A percentile compares a stretch with the other conserved stretches of the same genome.
phyloP scores from a whole-genome alignment of 169 alveolate species.

The Pseudocohnilembus persalinus region DNA sequence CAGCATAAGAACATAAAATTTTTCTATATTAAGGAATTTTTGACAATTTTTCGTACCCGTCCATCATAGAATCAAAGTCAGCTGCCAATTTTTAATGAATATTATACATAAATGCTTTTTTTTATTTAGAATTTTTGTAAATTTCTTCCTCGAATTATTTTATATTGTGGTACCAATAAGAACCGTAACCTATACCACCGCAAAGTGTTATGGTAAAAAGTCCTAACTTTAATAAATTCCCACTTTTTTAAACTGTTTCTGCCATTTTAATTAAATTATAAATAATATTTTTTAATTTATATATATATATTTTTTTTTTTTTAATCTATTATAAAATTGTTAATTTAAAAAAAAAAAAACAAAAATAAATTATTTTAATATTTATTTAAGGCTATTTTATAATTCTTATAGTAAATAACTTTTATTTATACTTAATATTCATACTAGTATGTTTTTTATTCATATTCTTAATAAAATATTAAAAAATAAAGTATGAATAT shows the following conservation, averaged over 20 bases:
- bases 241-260: neutral
- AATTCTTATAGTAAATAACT: no score
- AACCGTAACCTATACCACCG: neutral
- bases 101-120: conserved; percentile 19
- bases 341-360: no score
- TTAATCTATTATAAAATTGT: no score
- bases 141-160: conserved; percentile 28
- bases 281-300: no score
- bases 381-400: no score
- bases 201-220: neutral
- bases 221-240: neutral
- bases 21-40: conserved; percentile 37
- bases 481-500: no score
- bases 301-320: no score
- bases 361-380: no score
- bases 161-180: neutral
- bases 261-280: no score
- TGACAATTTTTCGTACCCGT: conserved; percentile 27
- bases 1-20: conserved; percentile 26
- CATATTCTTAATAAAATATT: no score
- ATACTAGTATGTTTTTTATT: no score
- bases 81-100: conserved; percentile 32
- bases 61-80: conserved; percentile 26
- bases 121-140: conserved; percentile 28
- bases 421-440: no score